Evolutionary conservation across 2,329 filamentous ascomycete species (phyloP), one percentile per base, ranked within the genome.

Genomic region (Ramularia endophylla): DNA sequence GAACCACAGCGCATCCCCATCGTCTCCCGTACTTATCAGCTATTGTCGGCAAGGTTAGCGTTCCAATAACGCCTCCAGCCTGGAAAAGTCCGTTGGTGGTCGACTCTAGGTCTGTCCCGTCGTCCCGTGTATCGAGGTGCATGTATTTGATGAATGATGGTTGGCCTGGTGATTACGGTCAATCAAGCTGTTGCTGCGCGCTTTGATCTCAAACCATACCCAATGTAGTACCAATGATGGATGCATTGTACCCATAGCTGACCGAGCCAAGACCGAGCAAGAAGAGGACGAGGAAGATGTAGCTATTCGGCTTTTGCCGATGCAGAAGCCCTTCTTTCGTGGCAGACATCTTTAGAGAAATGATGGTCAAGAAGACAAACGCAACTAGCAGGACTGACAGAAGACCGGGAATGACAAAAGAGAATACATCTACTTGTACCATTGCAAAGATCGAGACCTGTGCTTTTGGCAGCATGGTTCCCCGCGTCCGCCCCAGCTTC

Each of bases 41-140:
- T 27, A 51, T 46, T 9, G 39, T 39, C 11, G 47, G 41, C 22
- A 54, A 28, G 9, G 39, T 46, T 8, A 54, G 27, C 3, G 46
- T 51, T 11, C 51, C 49, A 8, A 47, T 36, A 5, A 52, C 44
- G 31, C 48, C 52, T 3, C 52, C 52, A 1, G 46, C 41, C 31
- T 55, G 52, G 22, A 48, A 55, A 8, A 55, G 43, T 12, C 52
- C 52, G 33, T 55, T 55, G 8, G 46, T 51, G 5, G 50, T 44
- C 8, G 47, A 41, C 5, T 47, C 35, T 9, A 54, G 43, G 13
- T 45, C 34, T 5, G 50, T 50, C 11, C 39, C 52, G 16, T 53
- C 40, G 7, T 50, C 36, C 5, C 46, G 46, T 8, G 52, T 53
- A 20, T 48, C 48, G 22, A 54, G 50, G 15, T 44, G 39, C 31